phyloP scores from a whole-genome alignment of 805 yeast genomes.

The Zygoascus biomembranicola region DNA sequence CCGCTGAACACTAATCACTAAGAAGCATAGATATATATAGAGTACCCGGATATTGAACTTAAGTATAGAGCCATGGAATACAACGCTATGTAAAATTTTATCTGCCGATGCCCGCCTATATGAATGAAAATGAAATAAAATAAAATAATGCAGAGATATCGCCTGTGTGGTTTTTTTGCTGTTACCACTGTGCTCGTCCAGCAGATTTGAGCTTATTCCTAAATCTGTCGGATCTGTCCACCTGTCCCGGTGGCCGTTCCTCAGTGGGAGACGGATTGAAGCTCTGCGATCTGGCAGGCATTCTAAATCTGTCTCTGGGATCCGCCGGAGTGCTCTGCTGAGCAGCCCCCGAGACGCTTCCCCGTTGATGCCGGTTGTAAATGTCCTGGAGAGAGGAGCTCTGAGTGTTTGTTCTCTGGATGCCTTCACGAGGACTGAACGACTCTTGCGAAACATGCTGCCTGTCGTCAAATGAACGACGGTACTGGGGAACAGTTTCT shows the following conservation, averaged over 20 bases:
- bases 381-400: conserved; percentile 16
- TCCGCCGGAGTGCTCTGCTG: not conserved
- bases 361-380: conserved; percentile 14
- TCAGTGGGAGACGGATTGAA: not conserved
- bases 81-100: not conserved
- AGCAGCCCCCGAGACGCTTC: not conserved
- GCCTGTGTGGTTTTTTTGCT: no score
- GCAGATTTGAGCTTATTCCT: conserved; percentile 14
- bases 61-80: not conserved
- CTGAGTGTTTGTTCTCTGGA: not conserved
- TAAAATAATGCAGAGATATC: no score
- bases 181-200: conserved; percentile 18
- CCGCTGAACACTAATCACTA: no score
- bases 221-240: conserved; percentile 13
- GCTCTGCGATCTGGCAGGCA: conserved; percentile 8
- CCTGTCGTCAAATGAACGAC: not conserved
- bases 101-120: no score
- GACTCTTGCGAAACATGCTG: not conserved
- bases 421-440: not conserved
- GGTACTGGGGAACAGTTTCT: not conserved
- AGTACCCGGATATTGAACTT: not conserved
- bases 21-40: no score
- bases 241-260: not conserved
- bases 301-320: not conserved
- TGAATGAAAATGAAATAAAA: no score